Percentiles rank a stretch among this genome's conserved stretches.
These are phyloP conservation scores for Candida pseudoviswanathii DNA, from an alignment of 1,139 yeast species.

Conservation along the genomic window DNA sequence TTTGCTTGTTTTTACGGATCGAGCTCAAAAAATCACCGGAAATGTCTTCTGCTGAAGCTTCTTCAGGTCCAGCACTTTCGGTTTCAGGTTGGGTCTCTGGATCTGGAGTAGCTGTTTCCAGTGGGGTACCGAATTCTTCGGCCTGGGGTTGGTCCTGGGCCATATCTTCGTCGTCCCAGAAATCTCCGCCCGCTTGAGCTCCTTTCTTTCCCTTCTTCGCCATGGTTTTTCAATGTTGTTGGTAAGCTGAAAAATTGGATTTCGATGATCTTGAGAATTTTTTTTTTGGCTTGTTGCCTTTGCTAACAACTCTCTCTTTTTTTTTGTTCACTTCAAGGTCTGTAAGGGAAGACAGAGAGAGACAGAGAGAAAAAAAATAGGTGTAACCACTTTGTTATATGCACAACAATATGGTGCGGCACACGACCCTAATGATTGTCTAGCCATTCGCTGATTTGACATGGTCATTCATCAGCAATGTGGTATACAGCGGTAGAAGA, in stretches of 20 bases:
- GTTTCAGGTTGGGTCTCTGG: conserved; percentile 30
- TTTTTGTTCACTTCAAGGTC: neutral
- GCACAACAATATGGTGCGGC: neutral
- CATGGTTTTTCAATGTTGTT: conserved; percentile 23
- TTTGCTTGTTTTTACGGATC: conserved; percentile 75
- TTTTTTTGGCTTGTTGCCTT: conserved; percentile 1
- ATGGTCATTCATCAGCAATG: no score
- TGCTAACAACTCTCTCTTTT: no score
- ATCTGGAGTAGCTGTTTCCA: conserved; percentile 20
- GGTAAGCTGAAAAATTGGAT: neutral
- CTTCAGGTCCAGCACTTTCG: conserved; percentile 25
- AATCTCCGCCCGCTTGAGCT: conserved; percentile 58
- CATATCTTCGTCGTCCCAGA: conserved; percentile 81
- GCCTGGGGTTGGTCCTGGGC: conserved; percentile 58
- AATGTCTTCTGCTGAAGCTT: conserved; percentile 44
- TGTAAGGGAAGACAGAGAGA: neutral
- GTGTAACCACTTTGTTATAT: neutral
- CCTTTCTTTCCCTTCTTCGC: conserved; percentile 58
- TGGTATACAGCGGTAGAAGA: no score
- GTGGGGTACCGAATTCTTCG: conserved; percentile 52
- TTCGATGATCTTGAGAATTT: conserved; percentile 6
- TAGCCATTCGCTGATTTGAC: no score
- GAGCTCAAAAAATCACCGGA: conserved; percentile 80
- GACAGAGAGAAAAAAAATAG: neutral
- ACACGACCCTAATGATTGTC: neutral